These are phyloP conservation scores for Pyrus communis DNA, from an alignment of 306 rosid genomes.

Conservation along the genomic window DNA sequence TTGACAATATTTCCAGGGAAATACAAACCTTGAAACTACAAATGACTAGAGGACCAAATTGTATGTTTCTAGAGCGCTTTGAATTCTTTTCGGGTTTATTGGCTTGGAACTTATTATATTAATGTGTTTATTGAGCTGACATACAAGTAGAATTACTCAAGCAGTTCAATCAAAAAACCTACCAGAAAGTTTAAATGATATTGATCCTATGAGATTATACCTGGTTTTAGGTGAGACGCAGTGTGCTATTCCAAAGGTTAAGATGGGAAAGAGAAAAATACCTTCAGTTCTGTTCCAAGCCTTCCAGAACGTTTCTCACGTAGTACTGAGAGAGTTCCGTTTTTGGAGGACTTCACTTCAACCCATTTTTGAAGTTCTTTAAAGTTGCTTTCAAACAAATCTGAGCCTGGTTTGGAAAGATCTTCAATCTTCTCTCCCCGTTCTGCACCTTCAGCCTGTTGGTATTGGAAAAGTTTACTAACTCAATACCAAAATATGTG, in stretches of 20 bases:
- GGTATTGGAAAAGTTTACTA: no score
- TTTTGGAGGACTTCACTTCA: constrained; percentile 64
- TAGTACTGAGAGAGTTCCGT: constrained; percentile 62
- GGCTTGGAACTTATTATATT: neutral
- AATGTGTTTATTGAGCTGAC: no score
- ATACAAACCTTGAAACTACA: neutral
- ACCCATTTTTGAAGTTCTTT: constrained; percentile 85
- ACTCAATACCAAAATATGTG: no score
- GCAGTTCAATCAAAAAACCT: no score
- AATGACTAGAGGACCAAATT: neutral
- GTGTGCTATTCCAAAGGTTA: neutral
- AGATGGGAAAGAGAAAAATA: constrained; percentile 10
- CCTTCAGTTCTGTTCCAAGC: constrained; percentile 89
- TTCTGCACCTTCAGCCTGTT: constrained; percentile 30
- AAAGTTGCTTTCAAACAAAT: constrained; percentile 71
- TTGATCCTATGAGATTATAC: neutral
- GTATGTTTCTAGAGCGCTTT: neutral
- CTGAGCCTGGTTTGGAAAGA: no score
- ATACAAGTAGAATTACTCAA: no score
- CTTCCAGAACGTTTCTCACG: constrained; percentile 69
- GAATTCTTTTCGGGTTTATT: neutral
- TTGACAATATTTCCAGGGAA: neutral
- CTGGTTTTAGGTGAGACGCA: neutral
- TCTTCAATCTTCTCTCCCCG: constrained; percentile 33
- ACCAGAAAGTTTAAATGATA: no score